Evolutionary conservation across 2,329 filamentous ascomycete genomes (phyloP), one percentile per base, ranked within the genome.

Genomic region (Dichotomopilus funicola): DNA sequence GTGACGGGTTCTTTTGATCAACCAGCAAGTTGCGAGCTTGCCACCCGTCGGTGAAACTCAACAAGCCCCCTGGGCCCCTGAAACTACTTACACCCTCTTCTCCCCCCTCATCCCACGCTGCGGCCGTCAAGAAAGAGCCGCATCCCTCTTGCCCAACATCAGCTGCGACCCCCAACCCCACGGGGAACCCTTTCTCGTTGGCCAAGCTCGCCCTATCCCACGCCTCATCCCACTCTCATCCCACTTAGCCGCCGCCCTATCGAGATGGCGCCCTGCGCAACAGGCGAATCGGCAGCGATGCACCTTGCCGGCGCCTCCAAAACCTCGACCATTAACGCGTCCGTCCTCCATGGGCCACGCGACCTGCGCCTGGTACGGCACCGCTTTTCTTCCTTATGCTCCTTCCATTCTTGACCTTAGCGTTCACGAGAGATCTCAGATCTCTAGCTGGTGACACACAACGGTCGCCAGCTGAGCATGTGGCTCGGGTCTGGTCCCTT

Each of bases 321-420:
- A 66, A 61, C 67, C 56, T 72, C 71, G 54, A 71, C 71, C 49
- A 73, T 81, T 66, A 75, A 68, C 66, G 79, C 79, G 49, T 81
- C 78, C 53, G 79, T 82, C 56, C 70, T 83, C 65, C 77, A 83
- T 74, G 80, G 79, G 5, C 76, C 79, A 53, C 71, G 73, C 53
- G 79, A 83, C 68, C 67, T 83, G 57, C 76, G 78, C 72, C 71
- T 82, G 73, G 80, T 83, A 71, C 73, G 75, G 68, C 51, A 43
- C 12, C 34, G 12, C 47, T 52, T 45, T 34, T 31, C 37, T 54
- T 35, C 52, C 19, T 34, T 27, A 35, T 46, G 44, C 48, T 33
- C 19, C 12, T 33, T 12, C 34, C 31, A 41, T 43, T 45, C 45
- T 41, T 51, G 31, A 38, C 52, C 59, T 27, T 51, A 44, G 53